phyloP scores from a whole-genome alignment of 371 early-diverging fungal species.

The Amoeboaphelidium protococcarum region DNA sequence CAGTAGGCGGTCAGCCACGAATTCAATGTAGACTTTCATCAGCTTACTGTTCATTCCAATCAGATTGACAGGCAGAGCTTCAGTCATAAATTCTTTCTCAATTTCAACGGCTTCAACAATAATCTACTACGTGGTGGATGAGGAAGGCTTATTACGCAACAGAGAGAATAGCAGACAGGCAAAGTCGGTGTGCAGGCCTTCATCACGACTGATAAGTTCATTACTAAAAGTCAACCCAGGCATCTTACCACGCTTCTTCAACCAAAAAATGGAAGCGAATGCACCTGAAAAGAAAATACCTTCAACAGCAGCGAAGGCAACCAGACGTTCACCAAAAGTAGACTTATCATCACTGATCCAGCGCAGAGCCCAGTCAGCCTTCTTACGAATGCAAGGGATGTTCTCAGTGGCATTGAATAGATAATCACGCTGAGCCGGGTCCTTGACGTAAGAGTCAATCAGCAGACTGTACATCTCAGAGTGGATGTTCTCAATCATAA shows the following conservation, averaged over 20 bases:
- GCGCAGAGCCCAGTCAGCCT: slow-evolving; percentile 96
- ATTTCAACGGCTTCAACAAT: slow-evolving; percentile 70
- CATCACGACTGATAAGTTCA: slow-evolving; percentile 97
- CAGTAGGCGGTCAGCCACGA: slow-evolving; percentile 92
- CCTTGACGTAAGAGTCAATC: slow-evolving; percentile 95
- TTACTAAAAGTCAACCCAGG: slow-evolving; percentile 98
- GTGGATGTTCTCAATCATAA: slow-evolving; percentile 99
- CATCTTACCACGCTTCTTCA: slow-evolving; percentile 99
- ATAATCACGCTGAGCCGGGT: slow-evolving; percentile 51
- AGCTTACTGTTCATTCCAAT: slow-evolving; percentile 96
- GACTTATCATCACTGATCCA: slow-evolving; percentile 72
- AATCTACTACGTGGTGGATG: slow-evolving; percentile 40
- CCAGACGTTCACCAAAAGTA: slow-evolving; percentile 83
- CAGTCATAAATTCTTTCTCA: slow-evolving; percentile 89
- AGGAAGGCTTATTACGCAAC: slow-evolving; percentile 46
- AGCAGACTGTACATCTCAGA: slow-evolving; percentile 95
- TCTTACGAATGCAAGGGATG: slow-evolving; percentile 85
- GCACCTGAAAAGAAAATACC: slow-evolving; percentile 99
- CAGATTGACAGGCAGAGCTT: slow-evolving; percentile 75
- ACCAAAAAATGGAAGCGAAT: slow-evolving; percentile 98
- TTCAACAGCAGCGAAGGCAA: slow-evolving; percentile 98
- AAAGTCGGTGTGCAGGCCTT: slow-evolving; percentile 99
- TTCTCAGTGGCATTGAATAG: slow-evolving; percentile 93
- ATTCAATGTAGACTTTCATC: slow-evolving; percentile 98
- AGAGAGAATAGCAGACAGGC: slow-evolving; percentile 90